A percentile compares a stretch with the other conserved stretches of the same genome.
phyloP scores from a whole-genome alignment of 164 flowering plant species.

The Kalanchoe fedtschenkoi region DNA sequence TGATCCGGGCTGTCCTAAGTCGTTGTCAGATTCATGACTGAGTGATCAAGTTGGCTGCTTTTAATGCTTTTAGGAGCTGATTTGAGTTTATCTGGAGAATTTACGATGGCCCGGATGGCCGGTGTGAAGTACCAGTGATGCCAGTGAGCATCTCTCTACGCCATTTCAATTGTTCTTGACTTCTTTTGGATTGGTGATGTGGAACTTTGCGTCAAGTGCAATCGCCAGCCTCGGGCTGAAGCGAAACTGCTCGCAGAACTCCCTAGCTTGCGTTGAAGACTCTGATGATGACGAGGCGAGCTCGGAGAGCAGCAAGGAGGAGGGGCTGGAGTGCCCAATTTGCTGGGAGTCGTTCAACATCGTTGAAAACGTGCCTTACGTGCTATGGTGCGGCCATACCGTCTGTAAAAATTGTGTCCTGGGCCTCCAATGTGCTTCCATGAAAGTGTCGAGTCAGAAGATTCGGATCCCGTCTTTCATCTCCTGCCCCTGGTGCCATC shows the following conservation, averaged over 20 bases:
- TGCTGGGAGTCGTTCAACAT: constrained; percentile 73
- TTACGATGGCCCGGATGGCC: neutral
- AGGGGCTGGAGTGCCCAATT: constrained; percentile 27
- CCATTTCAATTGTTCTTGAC: neutral
- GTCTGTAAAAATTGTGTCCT: constrained; percentile 61
- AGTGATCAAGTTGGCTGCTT: neutral
- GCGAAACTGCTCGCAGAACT: constrained; percentile 4
- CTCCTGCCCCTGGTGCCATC: constrained; percentile 76
- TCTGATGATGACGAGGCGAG: neutral
- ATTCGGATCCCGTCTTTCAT: constrained; percentile 51
- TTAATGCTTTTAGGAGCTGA: neutral
- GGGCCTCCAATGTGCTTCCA: constrained; percentile 37
- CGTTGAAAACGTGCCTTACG: constrained; percentile 61
- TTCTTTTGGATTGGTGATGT: constrained; percentile 23
- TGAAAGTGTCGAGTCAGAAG: constrained; percentile 34
- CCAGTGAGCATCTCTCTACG: neutral
- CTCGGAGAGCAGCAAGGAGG: neutral
- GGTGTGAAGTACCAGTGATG: neutral
- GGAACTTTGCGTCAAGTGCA: constrained; percentile 39
- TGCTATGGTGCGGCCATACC: constrained; percentile 75
- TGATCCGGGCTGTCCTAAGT: neutral
- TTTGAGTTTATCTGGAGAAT: neutral
- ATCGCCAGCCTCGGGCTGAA: constrained; percentile 27
- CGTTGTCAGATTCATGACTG: neutral
- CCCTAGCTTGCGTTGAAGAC: neutral